These are phyloP conservation scores for Salicornia ramosissima DNA, from an alignment of 148 eudicot species.

Conservation along the genomic window DNA sequence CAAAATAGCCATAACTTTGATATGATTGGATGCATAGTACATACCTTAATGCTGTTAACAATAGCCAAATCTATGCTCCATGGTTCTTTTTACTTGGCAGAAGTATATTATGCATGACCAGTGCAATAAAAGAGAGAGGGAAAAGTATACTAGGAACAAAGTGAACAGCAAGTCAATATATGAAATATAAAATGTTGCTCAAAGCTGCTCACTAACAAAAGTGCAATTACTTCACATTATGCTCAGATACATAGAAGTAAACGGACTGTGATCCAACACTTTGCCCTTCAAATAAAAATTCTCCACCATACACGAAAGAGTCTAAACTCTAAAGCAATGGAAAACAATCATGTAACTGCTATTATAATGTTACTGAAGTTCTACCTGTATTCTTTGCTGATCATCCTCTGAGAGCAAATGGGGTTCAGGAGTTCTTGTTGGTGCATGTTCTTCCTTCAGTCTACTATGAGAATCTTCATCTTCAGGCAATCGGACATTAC, in stretches of 20 bases:
- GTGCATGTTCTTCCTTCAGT: constrained; percentile 27
- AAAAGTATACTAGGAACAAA: background rate
- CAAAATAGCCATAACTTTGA: constrained; percentile 22
- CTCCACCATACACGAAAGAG: too few species aligned
- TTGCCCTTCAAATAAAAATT: too few species aligned
- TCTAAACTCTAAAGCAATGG: too few species aligned
- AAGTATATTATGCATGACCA: background rate
- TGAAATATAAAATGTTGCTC: background rate
- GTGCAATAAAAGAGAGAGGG: background rate
- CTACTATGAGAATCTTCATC: constrained; percentile 30
- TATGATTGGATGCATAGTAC: background rate
- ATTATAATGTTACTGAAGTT: background rate
- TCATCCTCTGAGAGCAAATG: constrained; percentile 39
- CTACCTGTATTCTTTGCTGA: constrained; percentile 73
- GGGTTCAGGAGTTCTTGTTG: constrained; percentile 26
- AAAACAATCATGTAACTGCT: too few species aligned
- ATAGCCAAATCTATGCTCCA: too few species aligned
- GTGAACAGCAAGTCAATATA: background rate
- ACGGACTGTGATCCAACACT: too few species aligned
- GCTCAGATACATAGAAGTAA: background rate
- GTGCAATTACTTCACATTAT: background rate
- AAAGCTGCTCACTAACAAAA: background rate
- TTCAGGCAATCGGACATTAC: constrained; percentile 25
- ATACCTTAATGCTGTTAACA: background rate
- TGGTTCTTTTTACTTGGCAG: too few species aligned